Conservation (phyloP, 1,139 yeast species). For the Nakaseomyces nivariensis region DNA sequence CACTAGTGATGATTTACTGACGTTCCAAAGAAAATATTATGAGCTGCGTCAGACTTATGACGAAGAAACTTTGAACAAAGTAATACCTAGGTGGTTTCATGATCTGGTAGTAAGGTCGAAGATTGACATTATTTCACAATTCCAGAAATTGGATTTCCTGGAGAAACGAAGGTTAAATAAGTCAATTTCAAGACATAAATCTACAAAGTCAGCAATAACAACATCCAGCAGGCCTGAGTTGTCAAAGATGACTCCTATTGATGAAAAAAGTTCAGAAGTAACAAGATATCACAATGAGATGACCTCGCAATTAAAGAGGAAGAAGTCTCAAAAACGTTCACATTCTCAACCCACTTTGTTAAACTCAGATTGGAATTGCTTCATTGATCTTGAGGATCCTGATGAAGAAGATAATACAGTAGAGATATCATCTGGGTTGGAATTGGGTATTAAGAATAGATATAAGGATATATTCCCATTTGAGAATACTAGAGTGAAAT, state of each 20-base stretch:
- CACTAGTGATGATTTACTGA: slow-evolving; percentile 15
- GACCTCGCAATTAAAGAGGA: neutral
- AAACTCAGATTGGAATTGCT: slow-evolving; percentile 10
- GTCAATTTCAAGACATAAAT: slow-evolving; percentile 5
- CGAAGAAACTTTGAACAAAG: slow-evolving; percentile 11
- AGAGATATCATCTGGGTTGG: slow-evolving; percentile 59
- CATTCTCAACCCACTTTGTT: slow-evolving; percentile 16
- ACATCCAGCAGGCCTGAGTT: slow-evolving; percentile 3
- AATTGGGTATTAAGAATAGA: slow-evolving; percentile 63
- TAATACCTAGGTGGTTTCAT: slow-evolving; percentile 35
- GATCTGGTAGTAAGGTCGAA: slow-evolving; percentile 25
- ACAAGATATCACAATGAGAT: neutral
- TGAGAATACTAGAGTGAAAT: slow-evolving; percentile 62
- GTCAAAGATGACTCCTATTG: slow-evolving; percentile 1
- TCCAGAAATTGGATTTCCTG: slow-evolving; percentile 32
- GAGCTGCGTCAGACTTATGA: slow-evolving; percentile 11
- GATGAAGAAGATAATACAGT: slow-evolving; percentile 28
- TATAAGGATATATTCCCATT: slow-evolving; percentile 75
- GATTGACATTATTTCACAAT: slow-evolving; percentile 29
- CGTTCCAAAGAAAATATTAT: slow-evolving; percentile 21
- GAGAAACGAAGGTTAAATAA: slow-evolving; percentile 34
- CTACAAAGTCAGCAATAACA: slow-evolving; percentile 2
- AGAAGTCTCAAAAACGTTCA: slow-evolving; percentile 11
- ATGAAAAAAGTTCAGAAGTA: slow-evolving; percentile 1
- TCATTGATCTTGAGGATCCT: slow-evolving; percentile 9